These are phyloP conservation scores for Lentinus brumalis DNA, from an alignment of 768 basidiomycete species.

Conservation along the genomic window DNA sequence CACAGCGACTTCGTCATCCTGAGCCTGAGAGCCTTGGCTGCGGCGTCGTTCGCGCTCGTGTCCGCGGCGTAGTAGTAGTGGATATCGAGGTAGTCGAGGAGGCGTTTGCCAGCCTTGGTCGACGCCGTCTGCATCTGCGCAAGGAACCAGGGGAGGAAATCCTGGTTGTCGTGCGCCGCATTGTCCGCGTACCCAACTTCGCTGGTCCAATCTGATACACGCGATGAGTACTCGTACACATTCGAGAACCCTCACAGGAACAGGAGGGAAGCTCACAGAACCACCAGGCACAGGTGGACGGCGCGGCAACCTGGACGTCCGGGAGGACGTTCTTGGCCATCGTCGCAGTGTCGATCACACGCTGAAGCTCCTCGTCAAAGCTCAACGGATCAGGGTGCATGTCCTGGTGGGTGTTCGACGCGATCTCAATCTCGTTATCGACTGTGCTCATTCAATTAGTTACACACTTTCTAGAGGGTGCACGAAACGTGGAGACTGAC, in stretches of 20 bases:
- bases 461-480: neutral
- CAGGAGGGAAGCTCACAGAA: constrained; percentile 23
- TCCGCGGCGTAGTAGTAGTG: constrained; percentile 58
- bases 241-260: too few relatives aligned
- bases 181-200: constrained; percentile 49
- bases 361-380: constrained; percentile 53
- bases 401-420: constrained; percentile 54
- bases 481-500: neutral
- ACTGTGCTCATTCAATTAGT: constrained; percentile 18
- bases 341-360: constrained; percentile 44
- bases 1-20: constrained; percentile 54
- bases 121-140: constrained; percentile 46
- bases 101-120: constrained; percentile 38
- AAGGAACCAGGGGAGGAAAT: constrained; percentile 61
- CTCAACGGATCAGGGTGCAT: constrained; percentile 53
- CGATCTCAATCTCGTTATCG: constrained; percentile 62
- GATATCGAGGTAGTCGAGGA: constrained; percentile 58
- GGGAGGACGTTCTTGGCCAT: constrained; percentile 48
- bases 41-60: constrained; percentile 53
- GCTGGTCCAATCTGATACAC: constrained; percentile 53
- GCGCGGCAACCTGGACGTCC: constrained; percentile 46
- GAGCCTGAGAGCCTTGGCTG: constrained; percentile 52
- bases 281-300: constrained; percentile 40
- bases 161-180: constrained; percentile 51
- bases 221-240: neutral